Conservation (phyloP, 2,329 filamentous ascomycete genomes). For the Helotiales sp. region DNA sequence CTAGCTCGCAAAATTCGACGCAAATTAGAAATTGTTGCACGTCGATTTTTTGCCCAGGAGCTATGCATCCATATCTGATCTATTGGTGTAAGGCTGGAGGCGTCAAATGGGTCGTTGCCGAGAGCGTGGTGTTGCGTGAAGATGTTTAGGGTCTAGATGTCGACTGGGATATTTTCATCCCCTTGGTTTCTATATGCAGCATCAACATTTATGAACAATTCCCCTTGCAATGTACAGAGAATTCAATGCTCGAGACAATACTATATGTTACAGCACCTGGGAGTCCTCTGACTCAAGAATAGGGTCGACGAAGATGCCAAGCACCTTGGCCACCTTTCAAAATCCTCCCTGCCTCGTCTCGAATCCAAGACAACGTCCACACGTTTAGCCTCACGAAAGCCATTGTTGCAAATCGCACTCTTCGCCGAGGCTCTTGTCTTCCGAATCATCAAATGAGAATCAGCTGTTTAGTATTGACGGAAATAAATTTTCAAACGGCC, state of each 20-base stretch:
- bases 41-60: neutral
- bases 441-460: neutral
- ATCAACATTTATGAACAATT: no score
- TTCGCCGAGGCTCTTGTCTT: constrained; percentile 3
- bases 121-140: neutral
- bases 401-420: constrained; percentile 11
- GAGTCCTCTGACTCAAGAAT: no score
- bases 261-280: no score
- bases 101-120: neutral
- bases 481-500: neutral
- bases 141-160: neutral
- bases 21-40: no score
- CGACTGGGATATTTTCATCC: neutral
- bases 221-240: neutral
- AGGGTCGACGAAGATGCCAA: neutral
- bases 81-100: neutral
- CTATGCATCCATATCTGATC: neutral
- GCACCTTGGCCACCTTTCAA: neutral
- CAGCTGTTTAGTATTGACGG: no score
- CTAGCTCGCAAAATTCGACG: no score
- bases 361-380: neutral
- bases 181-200: neutral
- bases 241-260: no score
- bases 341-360: neutral
- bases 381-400: neutral